Evolutionary conservation across 169 alveolate species (phyloP).

Genomic region (Babesia sp.): DNA sequence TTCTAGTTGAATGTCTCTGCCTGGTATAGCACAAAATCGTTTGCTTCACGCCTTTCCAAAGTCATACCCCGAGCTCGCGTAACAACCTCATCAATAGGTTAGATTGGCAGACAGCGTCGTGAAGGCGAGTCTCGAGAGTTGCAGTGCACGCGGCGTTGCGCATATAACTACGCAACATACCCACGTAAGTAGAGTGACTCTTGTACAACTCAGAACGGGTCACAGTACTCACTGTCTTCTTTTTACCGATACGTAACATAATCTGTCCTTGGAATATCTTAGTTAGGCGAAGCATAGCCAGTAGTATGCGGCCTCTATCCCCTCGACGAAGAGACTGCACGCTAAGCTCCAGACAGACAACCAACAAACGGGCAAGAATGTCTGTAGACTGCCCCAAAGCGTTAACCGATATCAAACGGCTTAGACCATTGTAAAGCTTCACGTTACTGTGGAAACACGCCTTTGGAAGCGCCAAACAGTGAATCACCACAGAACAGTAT

Average conservation of each 20-base stretch:
- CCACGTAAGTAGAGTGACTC: constrained; percentile 22
- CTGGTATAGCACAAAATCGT: no score
- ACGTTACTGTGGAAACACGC: constrained; percentile 34
- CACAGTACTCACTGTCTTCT: background rate
- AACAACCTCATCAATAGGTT: constrained; percentile 6
- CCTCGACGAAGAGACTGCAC: constrained; percentile 49
- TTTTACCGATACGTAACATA: background rate
- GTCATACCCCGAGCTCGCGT: background rate
- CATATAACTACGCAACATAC: constrained; percentile 10
- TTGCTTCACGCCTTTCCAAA: no score
- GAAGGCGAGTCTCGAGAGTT: constrained; percentile 13
- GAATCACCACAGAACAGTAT: constrained; percentile 58
- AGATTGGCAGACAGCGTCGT: constrained; percentile 26
- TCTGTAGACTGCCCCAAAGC: constrained; percentile 53
- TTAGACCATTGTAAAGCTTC: constrained; percentile 39
- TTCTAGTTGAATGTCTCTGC: no score
- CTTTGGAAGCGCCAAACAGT: constrained; percentile 64
- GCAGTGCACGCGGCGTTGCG: background rate
- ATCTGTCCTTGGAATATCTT: constrained; percentile 53
- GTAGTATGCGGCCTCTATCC: constrained; percentile 41
- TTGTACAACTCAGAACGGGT: constrained; percentile 19
- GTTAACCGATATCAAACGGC: constrained; percentile 56
- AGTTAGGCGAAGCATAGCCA: constrained; percentile 63
- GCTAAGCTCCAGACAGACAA: constrained; percentile 48
- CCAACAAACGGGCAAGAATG: constrained; percentile 35